Percentiles rank a stretch among this genome's conserved stretches.
Evolutionary conservation across 1,284 basidiomycete genomes (phyloP).

Genomic region (Ceratorhiza oryzae-sativae): DNA sequence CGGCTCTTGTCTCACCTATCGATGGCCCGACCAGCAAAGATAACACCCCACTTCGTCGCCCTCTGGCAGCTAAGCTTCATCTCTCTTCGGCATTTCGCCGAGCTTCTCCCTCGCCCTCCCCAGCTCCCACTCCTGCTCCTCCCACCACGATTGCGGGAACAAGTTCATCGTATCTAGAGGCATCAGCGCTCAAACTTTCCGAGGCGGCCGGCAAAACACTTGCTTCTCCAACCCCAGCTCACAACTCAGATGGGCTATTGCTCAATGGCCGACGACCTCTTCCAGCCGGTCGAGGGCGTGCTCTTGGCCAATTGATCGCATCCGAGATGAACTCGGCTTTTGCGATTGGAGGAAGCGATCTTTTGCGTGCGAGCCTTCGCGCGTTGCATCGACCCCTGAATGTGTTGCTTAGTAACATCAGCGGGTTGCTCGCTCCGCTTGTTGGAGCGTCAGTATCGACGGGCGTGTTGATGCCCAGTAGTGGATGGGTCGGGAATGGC

Average conservation of each 20-base stretch:
- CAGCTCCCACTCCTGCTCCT: not conserved
- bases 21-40: conserved; percentile 8
- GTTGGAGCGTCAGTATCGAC: conserved; percentile 55
- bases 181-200: conserved; percentile 73
- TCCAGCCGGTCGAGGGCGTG: conserved; percentile 69
- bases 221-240: conserved; percentile 58
- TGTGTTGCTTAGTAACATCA: conserved; percentile 70
- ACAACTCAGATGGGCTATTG: conserved; percentile 56
- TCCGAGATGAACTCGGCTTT: conserved; percentile 49
- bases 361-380: conserved; percentile 72
- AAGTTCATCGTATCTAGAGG: conserved; percentile 78
- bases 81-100: conserved; percentile 19
- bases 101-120: conserved; percentile 37
- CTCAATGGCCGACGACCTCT: conserved; percentile 67
- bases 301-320: conserved; percentile 67
- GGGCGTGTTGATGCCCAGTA: conserved; percentile 58
- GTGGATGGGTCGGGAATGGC: conserved; percentile 15
- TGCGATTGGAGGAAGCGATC: conserved; percentile 59
- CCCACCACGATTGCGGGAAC: not conserved
- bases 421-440: conserved; percentile 69
- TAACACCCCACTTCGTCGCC: conserved; percentile 15
- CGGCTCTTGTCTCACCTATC: not conserved
- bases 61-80: conserved; percentile 20
- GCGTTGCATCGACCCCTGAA: conserved; percentile 76
- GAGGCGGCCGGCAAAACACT: conserved; percentile 81